These are phyloP conservation scores for Magnolia kwangsiensis DNA, from an alignment of 164 flowering plant species.

Conservation along the genomic window DNA sequence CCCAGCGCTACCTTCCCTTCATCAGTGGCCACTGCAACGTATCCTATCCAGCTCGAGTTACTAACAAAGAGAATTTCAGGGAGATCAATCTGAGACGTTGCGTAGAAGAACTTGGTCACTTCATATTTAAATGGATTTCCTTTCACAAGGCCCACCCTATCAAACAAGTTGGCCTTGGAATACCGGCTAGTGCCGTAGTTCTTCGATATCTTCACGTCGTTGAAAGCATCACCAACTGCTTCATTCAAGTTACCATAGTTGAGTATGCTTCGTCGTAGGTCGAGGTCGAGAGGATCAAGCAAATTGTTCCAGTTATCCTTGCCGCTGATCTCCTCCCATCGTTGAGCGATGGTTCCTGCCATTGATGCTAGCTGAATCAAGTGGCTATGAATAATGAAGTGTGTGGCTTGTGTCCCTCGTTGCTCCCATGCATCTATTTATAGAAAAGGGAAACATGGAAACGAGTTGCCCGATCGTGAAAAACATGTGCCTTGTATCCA, in stretches of 20 bases:
- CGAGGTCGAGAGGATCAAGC: conserved; percentile 50
- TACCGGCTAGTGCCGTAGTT: conserved; percentile 38
- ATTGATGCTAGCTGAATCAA: not conserved
- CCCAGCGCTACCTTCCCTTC: conserved; percentile 34
- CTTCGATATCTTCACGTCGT: conserved; percentile 29
- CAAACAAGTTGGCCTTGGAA: conserved; percentile 22
- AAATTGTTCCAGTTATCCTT: conserved; percentile 43
- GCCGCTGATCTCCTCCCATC: conserved; percentile 54
- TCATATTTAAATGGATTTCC: conserved; percentile 24
- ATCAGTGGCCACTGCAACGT: conserved; percentile 58
- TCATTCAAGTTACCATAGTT: conserved; percentile 44
- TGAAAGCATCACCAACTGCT: conserved; percentile 42
- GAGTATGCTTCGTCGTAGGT: conserved; percentile 46
- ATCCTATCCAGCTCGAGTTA: conserved; percentile 55
- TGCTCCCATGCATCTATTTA: not conserved
- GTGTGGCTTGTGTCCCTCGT: not conserved
- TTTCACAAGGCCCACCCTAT: conserved; percentile 23
- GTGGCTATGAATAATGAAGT: not conserved
- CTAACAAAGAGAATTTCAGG: conserved; percentile 32
- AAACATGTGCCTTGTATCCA: not conserved
- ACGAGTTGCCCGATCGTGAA: not conserved
- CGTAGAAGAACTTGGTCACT: conserved; percentile 38
- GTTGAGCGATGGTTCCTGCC: conserved; percentile 21
- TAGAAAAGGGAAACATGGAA: not conserved
- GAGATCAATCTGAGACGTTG: conserved; percentile 26